Evolutionary conservation across 306 rosid species (phyloP).

Genomic region (Casuarina equisetifolia): DNA sequence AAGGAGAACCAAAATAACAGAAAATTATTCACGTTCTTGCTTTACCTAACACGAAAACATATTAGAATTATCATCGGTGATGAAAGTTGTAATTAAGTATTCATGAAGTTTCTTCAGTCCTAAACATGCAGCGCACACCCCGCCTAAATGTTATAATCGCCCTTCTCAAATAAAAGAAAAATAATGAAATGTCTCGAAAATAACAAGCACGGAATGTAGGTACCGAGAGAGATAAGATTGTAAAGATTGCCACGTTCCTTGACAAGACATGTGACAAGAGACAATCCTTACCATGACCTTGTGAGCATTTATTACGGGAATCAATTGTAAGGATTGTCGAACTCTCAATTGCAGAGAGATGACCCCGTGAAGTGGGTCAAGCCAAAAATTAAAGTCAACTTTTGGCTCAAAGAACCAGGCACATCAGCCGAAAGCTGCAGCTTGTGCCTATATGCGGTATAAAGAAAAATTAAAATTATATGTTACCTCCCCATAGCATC

Average conservation of each 20-base stretch:
- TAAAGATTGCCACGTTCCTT: not conserved
- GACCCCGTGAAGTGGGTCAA: not conserved
- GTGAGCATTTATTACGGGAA: not conserved
- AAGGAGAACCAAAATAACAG: conserved; percentile 14
- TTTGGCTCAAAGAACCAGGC: not conserved
- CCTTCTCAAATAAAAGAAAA: not conserved
- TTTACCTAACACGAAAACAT: conserved; percentile 8
- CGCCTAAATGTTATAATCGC: not conserved
- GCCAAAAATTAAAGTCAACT: not conserved
- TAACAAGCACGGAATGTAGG: too few relatives aligned
- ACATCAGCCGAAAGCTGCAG: conserved; percentile 6
- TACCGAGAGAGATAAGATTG: not conserved
- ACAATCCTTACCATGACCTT: not conserved
- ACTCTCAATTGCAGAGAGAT: not conserved
- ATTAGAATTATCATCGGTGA: not conserved
- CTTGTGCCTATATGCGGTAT: conserved; percentile 11
- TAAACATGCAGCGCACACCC: not conserved
- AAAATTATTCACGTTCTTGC: conserved; percentile 13
- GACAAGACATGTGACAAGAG: not conserved
- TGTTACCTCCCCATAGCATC: conserved; percentile 98
- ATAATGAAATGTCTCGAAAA: not conserved
- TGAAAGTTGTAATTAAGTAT: not conserved
- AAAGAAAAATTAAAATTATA: conserved; percentile 14
- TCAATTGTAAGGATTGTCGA: not conserved
- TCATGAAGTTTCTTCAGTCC: not conserved